These are phyloP conservation scores for Suillus clintonianus DNA, from an alignment of 768 basidiomycete genomes.

Conservation along the genomic window DNA sequence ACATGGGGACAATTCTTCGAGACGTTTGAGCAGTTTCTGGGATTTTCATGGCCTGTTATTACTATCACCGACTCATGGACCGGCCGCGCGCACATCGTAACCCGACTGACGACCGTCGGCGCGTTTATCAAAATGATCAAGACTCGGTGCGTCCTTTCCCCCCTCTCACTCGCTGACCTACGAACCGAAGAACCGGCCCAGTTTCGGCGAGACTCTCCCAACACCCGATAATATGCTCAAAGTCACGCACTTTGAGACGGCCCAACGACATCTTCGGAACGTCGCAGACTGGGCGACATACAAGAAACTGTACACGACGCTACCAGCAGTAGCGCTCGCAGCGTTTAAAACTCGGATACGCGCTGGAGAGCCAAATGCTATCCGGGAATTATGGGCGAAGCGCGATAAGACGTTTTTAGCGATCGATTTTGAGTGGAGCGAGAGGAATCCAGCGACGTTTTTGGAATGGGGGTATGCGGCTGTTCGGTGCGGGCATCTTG, in stretches of 20 bases:
- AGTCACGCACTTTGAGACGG: constrained; percentile 68
- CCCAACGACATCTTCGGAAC: constrained; percentile 68
- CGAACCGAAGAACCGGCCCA: constrained; percentile 20
- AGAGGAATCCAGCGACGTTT: constrained; percentile 66
- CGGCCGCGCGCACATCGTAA: constrained; percentile 76
- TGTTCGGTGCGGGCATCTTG: constrained; percentile 69
- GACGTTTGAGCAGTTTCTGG: constrained; percentile 76
- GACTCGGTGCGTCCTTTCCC: constrained; percentile 50
- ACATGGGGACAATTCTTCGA: constrained; percentile 81
- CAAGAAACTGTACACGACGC: constrained; percentile 67
- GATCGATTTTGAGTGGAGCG: constrained; percentile 75
- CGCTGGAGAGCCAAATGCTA: constrained; percentile 63
- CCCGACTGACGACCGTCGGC: constrained; percentile 67
- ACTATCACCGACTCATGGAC: constrained; percentile 74
- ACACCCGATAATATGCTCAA: constrained; percentile 71
- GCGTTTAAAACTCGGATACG: constrained; percentile 67
- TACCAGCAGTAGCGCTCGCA: constrained; percentile 67
- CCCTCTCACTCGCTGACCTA: not conserved
- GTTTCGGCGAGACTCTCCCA: constrained; percentile 77
- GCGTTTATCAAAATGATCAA: constrained; percentile 87
- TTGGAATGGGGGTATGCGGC: constrained; percentile 86
- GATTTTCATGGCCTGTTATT: constrained; percentile 83
- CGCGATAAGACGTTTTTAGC: constrained; percentile 76
- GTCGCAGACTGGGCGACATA: constrained; percentile 69
- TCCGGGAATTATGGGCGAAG: constrained; percentile 67